These are phyloP conservation scores for Blastocystis sp. DNA, from an alignment of 352 stramenopile species.

Conservation along the genomic window DNA sequence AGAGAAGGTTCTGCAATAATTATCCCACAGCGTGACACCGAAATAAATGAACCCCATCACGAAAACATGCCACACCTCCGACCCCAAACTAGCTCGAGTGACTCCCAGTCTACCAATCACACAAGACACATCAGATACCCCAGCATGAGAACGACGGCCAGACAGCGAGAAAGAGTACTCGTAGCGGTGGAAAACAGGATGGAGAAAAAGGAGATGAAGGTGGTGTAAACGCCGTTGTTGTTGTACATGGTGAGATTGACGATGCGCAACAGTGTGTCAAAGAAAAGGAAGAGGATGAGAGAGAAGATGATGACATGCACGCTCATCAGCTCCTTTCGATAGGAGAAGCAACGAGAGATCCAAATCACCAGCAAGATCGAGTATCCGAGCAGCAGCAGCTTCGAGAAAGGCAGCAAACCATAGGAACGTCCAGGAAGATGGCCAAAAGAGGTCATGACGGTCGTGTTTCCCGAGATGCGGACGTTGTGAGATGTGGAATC, in stretches of 20 bases:
- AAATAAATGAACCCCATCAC: background rate
- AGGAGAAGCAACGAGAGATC: background rate
- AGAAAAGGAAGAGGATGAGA: background rate
- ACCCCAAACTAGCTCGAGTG: background rate
- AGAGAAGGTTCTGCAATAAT: background rate
- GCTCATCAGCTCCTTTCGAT: constrained; percentile 12
- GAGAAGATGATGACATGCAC: constrained; percentile 4
- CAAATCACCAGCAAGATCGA: background rate
- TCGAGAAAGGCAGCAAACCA: background rate
- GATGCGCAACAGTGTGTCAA: background rate
- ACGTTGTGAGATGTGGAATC: background rate
- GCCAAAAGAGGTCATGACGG: constrained; percentile 11
- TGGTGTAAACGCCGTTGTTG: background rate
- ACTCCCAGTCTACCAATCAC: constrained; percentile 6
- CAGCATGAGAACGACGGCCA: background rate
- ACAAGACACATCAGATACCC: background rate
- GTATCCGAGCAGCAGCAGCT: background rate
- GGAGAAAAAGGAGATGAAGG: background rate
- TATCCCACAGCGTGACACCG: background rate
- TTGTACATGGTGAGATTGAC: background rate
- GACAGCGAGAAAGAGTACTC: background rate
- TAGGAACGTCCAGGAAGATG: background rate
- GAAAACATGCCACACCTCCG: background rate
- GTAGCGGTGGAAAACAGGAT: background rate
- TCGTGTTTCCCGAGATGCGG: background rate